Evolutionary conservation across 306 rosid genomes (phyloP), one percentile per base, ranked within the genome.

Genomic region (Cotoneaster glaucophyllus): DNA sequence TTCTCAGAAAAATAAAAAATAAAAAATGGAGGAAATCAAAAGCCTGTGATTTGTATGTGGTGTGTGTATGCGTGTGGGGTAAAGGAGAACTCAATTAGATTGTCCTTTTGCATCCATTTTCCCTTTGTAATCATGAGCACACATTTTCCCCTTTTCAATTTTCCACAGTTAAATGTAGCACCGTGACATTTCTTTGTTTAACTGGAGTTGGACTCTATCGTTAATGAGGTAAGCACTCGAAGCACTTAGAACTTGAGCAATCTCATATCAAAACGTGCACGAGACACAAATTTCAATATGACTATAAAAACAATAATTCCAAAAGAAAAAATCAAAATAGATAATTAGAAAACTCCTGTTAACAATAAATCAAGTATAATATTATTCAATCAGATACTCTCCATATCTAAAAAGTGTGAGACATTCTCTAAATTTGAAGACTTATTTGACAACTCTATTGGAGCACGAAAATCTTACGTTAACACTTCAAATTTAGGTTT

Each of bases 81-180:
- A 87, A 90, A 77, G 84, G 76, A 63, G 56, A 72, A 12, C 84
- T 85, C 88, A 70, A 89, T 84, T 85, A 43, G 80, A 84, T 87
- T 88, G 92, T 88, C 88, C 85, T 80, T 90, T 90, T 91, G 83
- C 74, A 78, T 78, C 83, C 81, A 83, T 79, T 80, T 92, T 87
- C 85, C 93, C 85, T 82, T 77, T 79, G 93, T 87, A 90, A 91
- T 91, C 82, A 91, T 91, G 87, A 73, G 76, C 28, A 62, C 2
- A 44, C 70, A 81, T 79, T 67, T 67, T 26, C 0, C 21, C 70
- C 26, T 69, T 76, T 80, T 58, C 68, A 10, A 39, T 64, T 70
- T 82, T 79, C 64, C 81, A 80, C 85, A 80, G 69, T 74, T 73
- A 44, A 74, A 44, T 74, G 9, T 19, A 34, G 9, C 31, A 41